These are phyloP conservation scores for Capsella bursapastoris DNA, from an alignment of 345 rosid species.

Conservation along the genomic window DNA sequence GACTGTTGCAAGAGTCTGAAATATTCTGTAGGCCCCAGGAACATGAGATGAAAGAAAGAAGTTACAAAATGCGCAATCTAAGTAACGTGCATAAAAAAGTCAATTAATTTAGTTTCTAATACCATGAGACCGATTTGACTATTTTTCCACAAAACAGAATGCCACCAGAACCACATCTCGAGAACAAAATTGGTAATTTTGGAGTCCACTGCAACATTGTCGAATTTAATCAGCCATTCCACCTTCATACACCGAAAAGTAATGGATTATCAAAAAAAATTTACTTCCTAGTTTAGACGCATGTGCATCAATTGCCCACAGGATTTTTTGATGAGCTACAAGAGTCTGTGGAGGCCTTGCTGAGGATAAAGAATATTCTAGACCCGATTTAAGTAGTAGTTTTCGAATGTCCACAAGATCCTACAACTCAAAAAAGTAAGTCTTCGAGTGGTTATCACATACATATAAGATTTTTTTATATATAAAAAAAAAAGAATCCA, in stretches of 20 bases:
- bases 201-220: slow-evolving; percentile 55
- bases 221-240: slow-evolving; percentile 23
- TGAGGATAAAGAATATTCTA: slow-evolving; percentile 66
- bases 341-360: slow-evolving; percentile 82
- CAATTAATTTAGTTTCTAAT: slow-evolving; percentile 18
- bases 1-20: slow-evolving; percentile 43
- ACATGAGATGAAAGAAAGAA: slow-evolving; percentile 37
- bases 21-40: slow-evolving; percentile 54
- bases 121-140: slow-evolving; percentile 55
- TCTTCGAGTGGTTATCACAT: slow-evolving; percentile 21
- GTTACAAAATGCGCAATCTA: slow-evolving; percentile 24
- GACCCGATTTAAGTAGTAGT: slow-evolving; percentile 54
- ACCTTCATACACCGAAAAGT: slow-evolving; percentile 22
- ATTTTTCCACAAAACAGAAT: slow-evolving; percentile 76
- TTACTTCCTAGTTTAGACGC: slow-evolving; percentile 59
- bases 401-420: slow-evolving; percentile 48
- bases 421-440: slow-evolving; percentile 46
- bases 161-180: slow-evolving; percentile 97
- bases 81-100: slow-evolving; percentile 19
- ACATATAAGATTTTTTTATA: not conserved
- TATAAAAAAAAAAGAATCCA: not conserved
- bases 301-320: slow-evolving; percentile 88
- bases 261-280: not conserved
- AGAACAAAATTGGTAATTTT: slow-evolving; percentile 69
- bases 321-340: slow-evolving; percentile 71